Base-by-base conservation (phyloP, 2,329 filamentous ascomycete genomes). In the Xylariaceae sp. region DNA sequence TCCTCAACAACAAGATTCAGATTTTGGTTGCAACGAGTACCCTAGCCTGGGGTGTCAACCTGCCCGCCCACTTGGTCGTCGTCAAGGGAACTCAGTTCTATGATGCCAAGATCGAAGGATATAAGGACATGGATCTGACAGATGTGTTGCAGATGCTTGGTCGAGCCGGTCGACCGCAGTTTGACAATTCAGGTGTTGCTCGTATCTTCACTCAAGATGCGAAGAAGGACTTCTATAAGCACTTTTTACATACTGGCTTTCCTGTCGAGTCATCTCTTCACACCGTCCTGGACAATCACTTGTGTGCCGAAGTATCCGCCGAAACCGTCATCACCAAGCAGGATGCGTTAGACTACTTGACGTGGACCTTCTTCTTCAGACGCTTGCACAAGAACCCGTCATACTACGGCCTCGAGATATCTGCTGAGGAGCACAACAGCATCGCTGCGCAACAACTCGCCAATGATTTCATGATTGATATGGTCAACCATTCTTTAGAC, bases 291-390 rank as follows among this genome's bases (percentile, higher is more conserved):
- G 93, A 97, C 72, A 96, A 99, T 75, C 95, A 99, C 79, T 79
- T 99, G 69, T 88, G 91, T 56, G 94, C 94, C 53, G 94, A 99
- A 73, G 86, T 97, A 6, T 96, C 92, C 1, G 90, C 94, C 1
- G 92, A 90, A 60, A 99, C 94, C 0, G 89, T 99, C 46, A 77
- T 87, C 31, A 96, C 91, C 9, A 97, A 97, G 71, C 94, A 99
- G 71, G 94, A 99, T 72, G 94, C 94, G 1, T 80, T 99, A 4
- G 95, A 99, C 71, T 99, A 99, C 67, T 75, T 99, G 48, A 99
- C 94, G 0, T 99, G 95, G 94, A 99, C 95, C 1, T 99, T 99
- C 76, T 99, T 99, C 81, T 99, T 99, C 80, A 84, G 95, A 2
- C 82, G 94, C 11, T 75, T 99, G 38, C 94, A 99, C 76, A 99